A percentile compares a stretch with the other conserved stretches of the same genome.
phyloP scores from a whole-genome alignment of 768 basidiomycete genomes.

The Kwoniella dejecticola region DNA sequence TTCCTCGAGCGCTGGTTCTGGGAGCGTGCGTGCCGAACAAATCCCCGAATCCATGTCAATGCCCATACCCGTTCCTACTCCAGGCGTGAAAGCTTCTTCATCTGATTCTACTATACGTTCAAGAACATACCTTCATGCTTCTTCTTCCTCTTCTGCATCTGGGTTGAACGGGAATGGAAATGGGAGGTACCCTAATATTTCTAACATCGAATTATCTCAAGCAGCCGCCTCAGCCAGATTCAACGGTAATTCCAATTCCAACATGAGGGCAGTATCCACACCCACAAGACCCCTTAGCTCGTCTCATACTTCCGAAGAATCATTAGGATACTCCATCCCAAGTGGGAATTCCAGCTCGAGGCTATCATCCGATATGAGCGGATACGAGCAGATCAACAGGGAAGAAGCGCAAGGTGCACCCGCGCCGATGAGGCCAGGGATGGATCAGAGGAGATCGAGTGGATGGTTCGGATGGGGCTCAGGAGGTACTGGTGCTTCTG shows the following conservation, averaged over 20 bases:
- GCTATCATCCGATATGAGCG: slow-evolving; percentile 21
- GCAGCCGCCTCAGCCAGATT: not conserved
- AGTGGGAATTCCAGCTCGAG: slow-evolving; percentile 16
- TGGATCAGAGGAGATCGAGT: slow-evolving; percentile 33
- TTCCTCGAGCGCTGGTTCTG: no score
- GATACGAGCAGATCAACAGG: slow-evolving; percentile 44
- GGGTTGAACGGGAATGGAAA: no score
- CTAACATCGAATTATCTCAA: slow-evolving; percentile 6
- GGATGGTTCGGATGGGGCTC: slow-evolving; percentile 49
- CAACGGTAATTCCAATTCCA: not conserved
- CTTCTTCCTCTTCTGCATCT: no score
- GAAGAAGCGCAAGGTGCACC: slow-evolving; percentile 37
- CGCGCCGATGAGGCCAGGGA: slow-evolving; percentile 19
- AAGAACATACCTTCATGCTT: slow-evolving; percentile 27
- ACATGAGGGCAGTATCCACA: no score
- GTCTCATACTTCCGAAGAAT: slow-evolving; percentile 15
- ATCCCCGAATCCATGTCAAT: slow-evolving; percentile 38
- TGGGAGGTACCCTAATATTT: not conserved
- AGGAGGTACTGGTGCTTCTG: no score
- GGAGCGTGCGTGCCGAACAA: slow-evolving; percentile 19
- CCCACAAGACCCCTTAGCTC: not conserved
- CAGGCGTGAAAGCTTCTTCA: slow-evolving; percentile 13
- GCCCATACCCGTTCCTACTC: slow-evolving; percentile 44
- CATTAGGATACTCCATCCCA: slow-evolving; percentile 5
- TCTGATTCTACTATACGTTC: slow-evolving; percentile 30